Base-by-base conservation (phyloP, 1,139 yeast species). In the Pichia sp. region DNA sequence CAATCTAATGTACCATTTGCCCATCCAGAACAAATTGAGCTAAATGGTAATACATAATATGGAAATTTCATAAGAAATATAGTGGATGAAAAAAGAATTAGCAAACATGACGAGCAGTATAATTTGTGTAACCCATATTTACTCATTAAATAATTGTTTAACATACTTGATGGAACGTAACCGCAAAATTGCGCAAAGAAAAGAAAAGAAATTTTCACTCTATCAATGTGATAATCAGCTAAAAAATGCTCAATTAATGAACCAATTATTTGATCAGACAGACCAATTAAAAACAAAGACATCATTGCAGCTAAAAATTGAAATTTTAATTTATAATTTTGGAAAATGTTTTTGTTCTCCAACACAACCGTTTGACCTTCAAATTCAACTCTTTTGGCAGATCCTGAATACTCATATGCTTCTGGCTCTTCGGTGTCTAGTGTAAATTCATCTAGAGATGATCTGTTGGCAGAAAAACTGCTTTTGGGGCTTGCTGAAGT, bases 1-100 rank as follows among this genome's bases (percentile, higher is more conserved):
- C 86, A 75, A 60, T 80, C 89, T 33, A 78, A 49, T 4, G 74
- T 55, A 1, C 89, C 89, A 42, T 70, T 67, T 0, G 83, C 80
- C 28, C 78, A 53, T 0, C 91, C 91, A 40, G 64, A 57, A 21
- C 73, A 60, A 8, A 69, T 54, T 41, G 71, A 66, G 43, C 67
- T 54, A 35, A 65, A 0, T 20, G 65, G 56, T 35, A 72, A 57
- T 7, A 76, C 9, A 33, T 43, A 21, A 46, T 61, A 67, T 19
- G 74, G 72, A 3, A 76, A 71, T 42, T 48, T 56, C n/a, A 53
- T 19, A 1, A 51, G 40, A 20, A 49, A 51, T 3, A 57, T 32
- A 1, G 48, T 14, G 10, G 52, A 50, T 7, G 56, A 50, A 1
- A 51, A 7, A 2, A 46, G 34, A 5, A 50, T 29, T 3, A 48